A percentile compares a stretch with the other conserved stretches of the same genome.
Conservation (phyloP, 306 rosid species). For the Castanea crenata region DNA sequence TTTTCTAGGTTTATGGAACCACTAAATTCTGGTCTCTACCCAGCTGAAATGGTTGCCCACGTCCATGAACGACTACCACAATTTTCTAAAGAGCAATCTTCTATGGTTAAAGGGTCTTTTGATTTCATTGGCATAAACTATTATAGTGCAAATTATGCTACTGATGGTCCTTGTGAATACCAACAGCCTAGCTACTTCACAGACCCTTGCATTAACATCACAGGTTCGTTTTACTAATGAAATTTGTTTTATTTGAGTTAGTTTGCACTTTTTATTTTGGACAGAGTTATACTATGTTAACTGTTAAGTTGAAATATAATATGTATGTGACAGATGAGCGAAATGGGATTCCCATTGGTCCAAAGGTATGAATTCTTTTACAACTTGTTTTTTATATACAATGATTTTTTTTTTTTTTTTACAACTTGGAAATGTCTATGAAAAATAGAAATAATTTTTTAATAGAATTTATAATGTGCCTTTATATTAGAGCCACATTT, state of each 20-base stretch:
- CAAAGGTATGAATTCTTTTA: conserved; percentile 20
- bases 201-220: conserved; percentile 14
- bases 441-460: no score
- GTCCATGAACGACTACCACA: conserved; percentile 36
- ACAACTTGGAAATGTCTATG: no score
- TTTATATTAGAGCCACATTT: no score
- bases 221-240: conserved; percentile 2
- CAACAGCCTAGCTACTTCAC: conserved; percentile 15
- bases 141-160: conserved; percentile 31
- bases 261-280: background rate
- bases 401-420: background rate
- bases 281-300: no score
- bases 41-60: conserved; percentile 25
- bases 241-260: background rate
- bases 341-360: conserved; percentile 48
- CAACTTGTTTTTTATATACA: no score
- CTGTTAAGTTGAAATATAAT: background rate
- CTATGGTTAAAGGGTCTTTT: conserved; percentile 27
- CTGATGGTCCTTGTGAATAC: conserved; percentile 21
- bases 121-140: conserved; percentile 51
- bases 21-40: conserved; percentile 37
- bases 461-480: no score
- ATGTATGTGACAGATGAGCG: conserved; percentile 29
- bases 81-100: conserved; percentile 30
- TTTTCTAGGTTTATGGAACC: conserved; percentile 40